A percentile compares a stretch with the other conserved stretches of the same genome.
Evolutionary conservation across 2,329 filamentous ascomycete genomes (phyloP).

Genomic region (Rhexocercosporidium sp.): DNA sequence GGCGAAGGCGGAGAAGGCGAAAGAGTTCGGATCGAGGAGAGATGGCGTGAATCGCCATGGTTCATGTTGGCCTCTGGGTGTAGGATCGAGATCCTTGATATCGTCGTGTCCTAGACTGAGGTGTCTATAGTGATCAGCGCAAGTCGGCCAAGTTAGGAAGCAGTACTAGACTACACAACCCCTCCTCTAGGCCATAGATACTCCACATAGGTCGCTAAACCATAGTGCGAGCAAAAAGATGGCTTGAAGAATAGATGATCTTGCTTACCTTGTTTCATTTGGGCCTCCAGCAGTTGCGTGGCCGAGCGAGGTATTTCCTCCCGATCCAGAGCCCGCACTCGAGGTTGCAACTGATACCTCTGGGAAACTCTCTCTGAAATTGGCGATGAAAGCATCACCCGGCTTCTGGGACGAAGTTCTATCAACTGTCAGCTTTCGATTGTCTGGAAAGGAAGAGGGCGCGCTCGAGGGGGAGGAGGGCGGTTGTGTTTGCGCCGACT

Average conservation of each 20-base stretch:
- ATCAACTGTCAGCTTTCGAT: slow-evolving; percentile 43
- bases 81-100: slow-evolving; percentile 80
- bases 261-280: slow-evolving; percentile 36
- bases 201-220: not conserved
- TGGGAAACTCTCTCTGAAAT: slow-evolving; percentile 84
- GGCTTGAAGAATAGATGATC: not conserved
- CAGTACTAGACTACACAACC: not conserved
- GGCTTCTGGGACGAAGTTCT: slow-evolving; percentile 76
- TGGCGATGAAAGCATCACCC: slow-evolving; percentile 80
- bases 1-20: slow-evolving; percentile 78
- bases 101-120: slow-evolving; percentile 40
- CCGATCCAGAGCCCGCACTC: slow-evolving; percentile 50
- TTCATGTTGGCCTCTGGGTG: slow-evolving; percentile 79
- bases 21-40: slow-evolving; percentile 83
- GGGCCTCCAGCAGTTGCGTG: slow-evolving; percentile 38
- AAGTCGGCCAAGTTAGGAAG: slow-evolving; percentile 3
- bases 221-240: not conserved
- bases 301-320: slow-evolving; percentile 38
- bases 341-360: slow-evolving; percentile 64
- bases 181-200: not conserved
- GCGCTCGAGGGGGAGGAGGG: not conserved
- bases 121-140: slow-evolving; percentile 30
- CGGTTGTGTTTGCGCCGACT: not conserved
- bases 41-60: slow-evolving; percentile 89
- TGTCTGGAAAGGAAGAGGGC: not conserved